Base-by-base conservation (phyloP, 306 rosid genomes). In the Sophora flavescens region DNA sequence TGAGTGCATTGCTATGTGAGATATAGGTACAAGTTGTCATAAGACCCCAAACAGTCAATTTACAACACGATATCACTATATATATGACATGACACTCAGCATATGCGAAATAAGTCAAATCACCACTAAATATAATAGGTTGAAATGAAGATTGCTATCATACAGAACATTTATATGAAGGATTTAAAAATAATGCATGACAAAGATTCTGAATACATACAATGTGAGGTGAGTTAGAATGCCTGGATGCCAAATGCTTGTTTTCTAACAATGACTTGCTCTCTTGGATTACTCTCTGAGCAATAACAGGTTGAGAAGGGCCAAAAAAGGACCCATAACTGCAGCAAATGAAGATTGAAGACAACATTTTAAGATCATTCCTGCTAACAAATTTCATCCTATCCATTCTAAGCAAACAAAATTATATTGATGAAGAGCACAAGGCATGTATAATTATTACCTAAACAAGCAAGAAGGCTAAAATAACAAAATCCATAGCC, bases 301-400 rank as follows among this genome's bases (percentile, higher is more conserved):
- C 86, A 62, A 93, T 91, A 71, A 82, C 86, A 30, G 98, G 97
- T 65, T 88, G 90, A 63, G 97, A 87, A 57, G 97, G 92, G 70
- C 97, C 98, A 72, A 93, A 93, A 84, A 93, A 93, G 32, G 93
- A 89, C 26, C 97, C 98, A 74, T 61, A 93, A 83, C 98, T 93
- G 93, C 89, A 84, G 70, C 35, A 63, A 38, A 38, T 38, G 6
- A 51, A 61, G 41, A 63, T 58, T 14, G 60, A 53, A 80, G 11
- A 78, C 18, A 77, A 63, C 52, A 67, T 5, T 65, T n/a, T 41
- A 41, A 30, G 32, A 67, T 39, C 79, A 45, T 38, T 30, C 51
- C 16, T 7, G 32, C 42, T 7, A 57, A 68, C 45, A 79, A 66
- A 72, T 42, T 50, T 52, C 63, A 80, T 22, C 50, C 28, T 12